Evolutionary conservation across 345 rosid genomes (phyloP).

Genomic region (Eucalyptus cloeziana): DNA sequence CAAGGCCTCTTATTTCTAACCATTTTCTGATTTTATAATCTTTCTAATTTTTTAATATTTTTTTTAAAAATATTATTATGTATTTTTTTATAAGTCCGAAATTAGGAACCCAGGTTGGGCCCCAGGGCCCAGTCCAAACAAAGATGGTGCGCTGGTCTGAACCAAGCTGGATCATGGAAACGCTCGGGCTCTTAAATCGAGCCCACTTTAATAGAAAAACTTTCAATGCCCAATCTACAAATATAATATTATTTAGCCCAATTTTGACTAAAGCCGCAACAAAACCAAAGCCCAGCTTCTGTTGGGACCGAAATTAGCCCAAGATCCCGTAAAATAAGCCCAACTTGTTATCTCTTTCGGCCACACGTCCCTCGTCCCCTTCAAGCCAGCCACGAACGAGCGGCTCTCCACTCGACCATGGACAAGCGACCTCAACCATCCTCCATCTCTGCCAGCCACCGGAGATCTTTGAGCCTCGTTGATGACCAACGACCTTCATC

Average conservation of each 20-base stretch:
- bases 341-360: background rate
- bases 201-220: background rate
- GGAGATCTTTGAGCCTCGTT: background rate
- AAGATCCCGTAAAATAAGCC: background rate
- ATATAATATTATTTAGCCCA: background rate
- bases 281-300: background rate
- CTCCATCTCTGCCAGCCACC: rapidly evolving
- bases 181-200: background rate
- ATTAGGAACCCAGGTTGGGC: background rate
- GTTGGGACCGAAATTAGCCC: background rate
- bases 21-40: background rate
- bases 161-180: background rate
- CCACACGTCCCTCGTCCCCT: background rate
- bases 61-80: too few species aligned
- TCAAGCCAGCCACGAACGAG: background rate
- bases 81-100: rapidly evolving
- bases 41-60: too few species aligned
- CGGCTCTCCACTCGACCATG: background rate
- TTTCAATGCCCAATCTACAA: background rate
- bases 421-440: background rate
- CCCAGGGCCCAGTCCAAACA: background rate
- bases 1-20: background rate
- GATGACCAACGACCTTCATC: background rate
- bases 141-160: background rate
- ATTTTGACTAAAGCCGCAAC: background rate